Evolutionary conservation across 192 early-diverging fungal genomes (phyloP), one percentile per base, ranked within the genome.

Genomic region (Obelidium mucronatum): DNA sequence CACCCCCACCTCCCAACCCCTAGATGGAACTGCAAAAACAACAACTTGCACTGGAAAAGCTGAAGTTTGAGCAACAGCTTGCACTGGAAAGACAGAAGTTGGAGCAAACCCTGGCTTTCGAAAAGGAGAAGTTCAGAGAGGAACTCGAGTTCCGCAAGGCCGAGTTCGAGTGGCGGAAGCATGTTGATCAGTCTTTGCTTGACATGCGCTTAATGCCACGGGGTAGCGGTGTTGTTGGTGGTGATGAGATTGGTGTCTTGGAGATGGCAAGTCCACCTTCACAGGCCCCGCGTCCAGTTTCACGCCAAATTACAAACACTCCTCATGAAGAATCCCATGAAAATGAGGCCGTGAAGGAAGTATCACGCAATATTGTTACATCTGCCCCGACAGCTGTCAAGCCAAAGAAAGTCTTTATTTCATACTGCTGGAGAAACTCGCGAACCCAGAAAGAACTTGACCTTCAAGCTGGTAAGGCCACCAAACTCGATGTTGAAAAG

Each of bases 331-430:
- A n/a, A n/a, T n/a, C n/a, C n/a, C n/a, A n/a, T n/a, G n/a, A n/a
- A n/a, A n/a, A n/a, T n/a, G n/a, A n/a, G n/a, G n/a, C n/a, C n/a
- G n/a, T n/a, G n/a, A n/a, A n/a, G n/a, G n/a, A n/a, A n/a, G n/a
- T n/a, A n/a, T n/a, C n/a, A n/a, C n/a, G n/a, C n/a, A n/a, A n/a
- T n/a, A n/a, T n/a, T n/a, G n/a, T n/a, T n/a, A n/a, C 64, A 19
- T 37, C 13, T 15, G 26, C 5, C 39, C 8, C 19, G n/a, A 19
- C 48, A 68, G 37, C 6, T 4, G 5, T 19, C 33, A 65, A 65
- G 63, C 42, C 44, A 26, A 73, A 73, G 30, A 73, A 56, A n/a
- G 39, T 73, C 30, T 73, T 73, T 55, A 73, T 73, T 39, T 33
- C 24, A 26, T 73, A 73, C 34, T 59, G 54, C 19, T 73, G 70